phyloP scores from a whole-genome alignment of 257 asterid species.

The Cynanchum wilfordii region DNA sequence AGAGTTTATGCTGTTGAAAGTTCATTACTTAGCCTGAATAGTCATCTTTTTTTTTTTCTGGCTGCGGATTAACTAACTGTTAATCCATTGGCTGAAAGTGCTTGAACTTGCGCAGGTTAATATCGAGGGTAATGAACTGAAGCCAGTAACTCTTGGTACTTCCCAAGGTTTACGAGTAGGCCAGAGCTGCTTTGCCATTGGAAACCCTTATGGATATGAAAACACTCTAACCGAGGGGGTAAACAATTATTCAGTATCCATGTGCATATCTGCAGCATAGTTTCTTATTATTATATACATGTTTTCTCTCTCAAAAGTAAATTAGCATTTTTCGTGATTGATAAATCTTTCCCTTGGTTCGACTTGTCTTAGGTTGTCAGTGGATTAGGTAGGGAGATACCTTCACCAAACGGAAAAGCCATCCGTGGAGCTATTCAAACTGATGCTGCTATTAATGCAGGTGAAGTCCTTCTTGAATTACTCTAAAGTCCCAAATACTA shows the following conservation, averaged over 20 bases:
- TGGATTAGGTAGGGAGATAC: slow-evolving; percentile 93
- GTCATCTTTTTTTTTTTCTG: background rate
- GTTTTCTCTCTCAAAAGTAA: background rate
- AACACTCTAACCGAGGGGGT: slow-evolving; percentile 93
- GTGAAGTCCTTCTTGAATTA: slow-evolving; percentile 24
- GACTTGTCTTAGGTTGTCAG: slow-evolving; percentile 57
- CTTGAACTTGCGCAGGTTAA: slow-evolving; percentile 47
- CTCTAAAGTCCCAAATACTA: background rate
- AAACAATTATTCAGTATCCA: slow-evolving; percentile 13
- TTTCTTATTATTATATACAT: background rate
- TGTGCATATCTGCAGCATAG: background rate
- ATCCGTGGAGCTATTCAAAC: slow-evolving; percentile 93
- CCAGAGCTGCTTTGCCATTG: slow-evolving; percentile 85
- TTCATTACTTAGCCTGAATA: background rate
- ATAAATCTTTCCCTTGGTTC: slow-evolving; percentile 11
- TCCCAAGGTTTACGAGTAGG: slow-evolving; percentile 67
- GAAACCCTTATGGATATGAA: slow-evolving; percentile 85
- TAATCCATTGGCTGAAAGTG: background rate
- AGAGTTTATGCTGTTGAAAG: background rate
- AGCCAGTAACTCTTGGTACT: slow-evolving; percentile 55
- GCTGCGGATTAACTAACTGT: background rate
- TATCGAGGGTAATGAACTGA: slow-evolving; percentile 56
- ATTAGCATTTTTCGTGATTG: background rate
- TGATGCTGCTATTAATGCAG: slow-evolving; percentile 90
- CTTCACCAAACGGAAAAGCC: slow-evolving; percentile 84